Evolutionary conservation across 108 stramenopile species (phyloP).

Genomic region (Pseudonitzschia pungens): DNA sequence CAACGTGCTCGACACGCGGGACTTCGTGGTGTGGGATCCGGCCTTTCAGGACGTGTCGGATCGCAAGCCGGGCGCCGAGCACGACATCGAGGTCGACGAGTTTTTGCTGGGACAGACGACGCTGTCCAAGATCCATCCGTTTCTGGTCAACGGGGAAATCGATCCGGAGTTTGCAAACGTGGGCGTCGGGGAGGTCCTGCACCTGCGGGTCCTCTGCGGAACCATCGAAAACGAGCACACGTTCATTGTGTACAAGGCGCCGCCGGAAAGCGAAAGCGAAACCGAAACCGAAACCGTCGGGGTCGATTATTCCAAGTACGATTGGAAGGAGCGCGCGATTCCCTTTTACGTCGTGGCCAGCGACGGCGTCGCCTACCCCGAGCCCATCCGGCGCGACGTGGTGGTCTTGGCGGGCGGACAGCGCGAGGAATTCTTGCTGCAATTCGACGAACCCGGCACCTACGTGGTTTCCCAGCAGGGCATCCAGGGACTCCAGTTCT

Average conservation of each 20-base stretch:
- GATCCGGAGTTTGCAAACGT: slow-evolving; percentile 25
- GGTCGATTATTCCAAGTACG: not conserved
- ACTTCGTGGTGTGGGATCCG: slow-evolving; percentile 55
- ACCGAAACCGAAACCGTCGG: slow-evolving; percentile 16
- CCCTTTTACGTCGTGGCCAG: slow-evolving; percentile 41
- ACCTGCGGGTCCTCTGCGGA: slow-evolving; percentile 37
- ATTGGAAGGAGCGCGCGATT: slow-evolving; percentile 35
- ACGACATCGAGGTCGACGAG: slow-evolving; percentile 49
- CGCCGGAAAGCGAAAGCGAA: slow-evolving; percentile 18
- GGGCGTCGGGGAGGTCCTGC: slow-evolving; percentile 23
- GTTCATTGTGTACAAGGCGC: slow-evolving; percentile 38
- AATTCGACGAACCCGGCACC: slow-evolving; percentile 42
- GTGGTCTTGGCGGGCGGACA: slow-evolving; percentile 49
- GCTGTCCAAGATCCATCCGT: slow-evolving; percentile 47
- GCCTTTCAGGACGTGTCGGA: slow-evolving; percentile 29
- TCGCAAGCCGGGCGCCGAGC: slow-evolving; percentile 2
- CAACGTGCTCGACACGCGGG: slow-evolving; percentile 28
- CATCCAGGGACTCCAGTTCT: slow-evolving; percentile 52
- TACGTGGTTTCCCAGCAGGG: slow-evolving; percentile 50
- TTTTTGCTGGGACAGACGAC: slow-evolving; percentile 47
- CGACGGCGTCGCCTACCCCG: slow-evolving; percentile 39
- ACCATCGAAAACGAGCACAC: slow-evolving; percentile 52
- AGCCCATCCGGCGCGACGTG: slow-evolving; percentile 24
- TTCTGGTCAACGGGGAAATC: slow-evolving; percentile 44
- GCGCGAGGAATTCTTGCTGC: slow-evolving; percentile 39